Conservation (phyloP, 805 yeast genomes). For the Pichia exigua region DNA sequence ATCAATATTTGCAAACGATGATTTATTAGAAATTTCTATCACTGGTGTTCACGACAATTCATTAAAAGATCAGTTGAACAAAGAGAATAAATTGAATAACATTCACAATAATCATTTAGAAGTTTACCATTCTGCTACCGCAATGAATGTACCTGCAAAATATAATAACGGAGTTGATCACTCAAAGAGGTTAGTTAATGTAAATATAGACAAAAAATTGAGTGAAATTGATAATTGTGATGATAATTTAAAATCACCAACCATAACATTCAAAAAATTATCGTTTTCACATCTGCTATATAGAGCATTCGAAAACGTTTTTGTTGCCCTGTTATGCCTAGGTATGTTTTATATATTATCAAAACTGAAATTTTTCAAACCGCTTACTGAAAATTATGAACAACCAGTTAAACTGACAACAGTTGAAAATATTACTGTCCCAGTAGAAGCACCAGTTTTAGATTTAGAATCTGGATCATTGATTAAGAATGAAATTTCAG, state of each 20-base stretch:
- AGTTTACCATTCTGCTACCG: slow-evolving; percentile 8
- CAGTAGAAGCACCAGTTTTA: background rate
- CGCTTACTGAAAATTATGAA: slow-evolving; percentile 7
- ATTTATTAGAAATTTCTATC: slow-evolving; percentile 35
- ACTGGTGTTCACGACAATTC: slow-evolving; percentile 43
- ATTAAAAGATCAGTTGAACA: slow-evolving; percentile 1
- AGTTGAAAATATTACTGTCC: background rate
- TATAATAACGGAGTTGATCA: background rate
- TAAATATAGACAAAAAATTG: background rate
- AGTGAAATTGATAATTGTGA: background rate
- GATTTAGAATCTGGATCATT: background rate
- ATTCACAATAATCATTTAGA: slow-evolving; percentile 1
- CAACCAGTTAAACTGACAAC: background rate
- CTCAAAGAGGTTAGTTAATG: background rate
- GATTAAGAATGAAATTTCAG: background rate
- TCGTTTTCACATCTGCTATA: slow-evolving; percentile 19
- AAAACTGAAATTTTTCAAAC: slow-evolving; percentile 30
- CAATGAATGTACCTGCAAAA: slow-evolving; percentile 5
- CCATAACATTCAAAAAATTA: slow-evolving; percentile 13
- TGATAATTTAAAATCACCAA: slow-evolving; percentile 8
- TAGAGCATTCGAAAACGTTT: slow-evolving; percentile 40
- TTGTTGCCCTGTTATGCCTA: slow-evolving; percentile 35
- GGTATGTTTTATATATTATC: slow-evolving; percentile 31
- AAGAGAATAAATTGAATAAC: slow-evolving; percentile 6
- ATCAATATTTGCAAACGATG: slow-evolving; percentile 30